phyloP scores from a whole-genome alignment of 2,329 filamentous ascomycete genomes.

The Alternaria sp. region DNA sequence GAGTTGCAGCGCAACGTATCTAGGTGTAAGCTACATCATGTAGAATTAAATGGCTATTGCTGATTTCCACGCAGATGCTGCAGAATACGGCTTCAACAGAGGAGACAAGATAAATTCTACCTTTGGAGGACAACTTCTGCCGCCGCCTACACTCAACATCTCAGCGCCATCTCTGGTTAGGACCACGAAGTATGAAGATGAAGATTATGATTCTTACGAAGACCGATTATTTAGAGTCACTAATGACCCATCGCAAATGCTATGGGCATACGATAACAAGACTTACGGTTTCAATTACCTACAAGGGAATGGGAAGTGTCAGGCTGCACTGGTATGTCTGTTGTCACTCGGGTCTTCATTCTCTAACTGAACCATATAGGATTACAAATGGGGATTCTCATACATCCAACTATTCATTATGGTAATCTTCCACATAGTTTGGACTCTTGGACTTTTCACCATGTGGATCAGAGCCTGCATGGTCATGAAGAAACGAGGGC shows the following conservation, averaged over 20 bases:
- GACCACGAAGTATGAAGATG: not conserved
- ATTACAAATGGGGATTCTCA: slow-evolving; percentile 38
- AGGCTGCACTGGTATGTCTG: slow-evolving; percentile 11
- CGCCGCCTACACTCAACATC: slow-evolving; percentile 18
- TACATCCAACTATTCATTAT: slow-evolving; percentile 30
- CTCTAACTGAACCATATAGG: slow-evolving; percentile 10
- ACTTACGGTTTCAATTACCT: slow-evolving; percentile 12
- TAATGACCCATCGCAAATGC: not conserved
- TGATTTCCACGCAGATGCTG: not conserved
- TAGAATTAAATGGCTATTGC: not conserved
- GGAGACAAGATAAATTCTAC: slow-evolving; percentile 1
- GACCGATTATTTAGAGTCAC: not conserved
- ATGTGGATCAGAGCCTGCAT: slow-evolving; percentile 24
- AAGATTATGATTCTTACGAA: not conserved
- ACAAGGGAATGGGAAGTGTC: slow-evolving; percentile 17
- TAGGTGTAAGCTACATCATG: not conserved
- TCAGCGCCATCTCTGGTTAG: slow-evolving; percentile 1
- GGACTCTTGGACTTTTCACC: slow-evolving; percentile 25
- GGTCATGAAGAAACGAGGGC: slow-evolving; percentile 14
- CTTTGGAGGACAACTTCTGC: slow-evolving; percentile 5
- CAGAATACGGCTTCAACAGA: not conserved
- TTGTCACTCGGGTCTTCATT: not conserved
- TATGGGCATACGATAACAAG: slow-evolving; percentile 9
- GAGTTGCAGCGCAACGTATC: not conserved
- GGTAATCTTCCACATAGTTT: slow-evolving; percentile 21